Percentiles rank a stretch among this genome's conserved stretches.
phyloP scores from a whole-genome alignment of 2,329 filamentous ascomycete species.

The Cladophialophora yegresii region DNA sequence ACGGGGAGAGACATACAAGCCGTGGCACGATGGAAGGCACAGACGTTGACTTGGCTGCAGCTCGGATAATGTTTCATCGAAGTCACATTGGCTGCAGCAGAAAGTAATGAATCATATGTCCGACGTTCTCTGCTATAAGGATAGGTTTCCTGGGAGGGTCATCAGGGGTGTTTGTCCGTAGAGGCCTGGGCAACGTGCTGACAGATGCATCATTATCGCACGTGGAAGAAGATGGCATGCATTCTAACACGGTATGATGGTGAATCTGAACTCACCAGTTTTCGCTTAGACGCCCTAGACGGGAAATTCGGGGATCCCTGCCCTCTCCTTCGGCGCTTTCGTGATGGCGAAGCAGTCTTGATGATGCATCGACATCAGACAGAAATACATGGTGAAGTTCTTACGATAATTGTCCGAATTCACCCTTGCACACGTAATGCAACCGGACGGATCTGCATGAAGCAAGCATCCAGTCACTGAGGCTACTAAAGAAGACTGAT shows the following conservation, averaged over 20 bases:
- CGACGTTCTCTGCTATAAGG: background rate
- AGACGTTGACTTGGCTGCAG: background rate
- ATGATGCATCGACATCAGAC: background rate
- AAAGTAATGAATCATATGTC: slow-evolving; percentile 4
- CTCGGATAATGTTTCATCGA: background rate
- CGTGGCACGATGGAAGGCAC: background rate
- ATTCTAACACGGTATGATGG: background rate
- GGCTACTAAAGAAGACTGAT: background rate
- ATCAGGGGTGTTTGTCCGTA: slow-evolving; percentile 6
- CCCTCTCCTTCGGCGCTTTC: background rate
- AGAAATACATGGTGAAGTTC: background rate
- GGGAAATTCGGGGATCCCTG: background rate
- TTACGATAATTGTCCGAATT: background rate
- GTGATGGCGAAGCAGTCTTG: background rate
- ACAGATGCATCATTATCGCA: background rate
- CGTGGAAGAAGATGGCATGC: background rate
- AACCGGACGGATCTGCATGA: background rate
- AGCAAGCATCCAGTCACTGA: background rate
- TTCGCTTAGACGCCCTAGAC: background rate
- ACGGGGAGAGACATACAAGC: background rate
- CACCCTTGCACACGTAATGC: background rate
- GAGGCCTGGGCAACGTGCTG: background rate
- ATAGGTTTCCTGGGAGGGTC: background rate
- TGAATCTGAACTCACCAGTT: background rate
- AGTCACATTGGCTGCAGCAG: background rate